A percentile compares a stretch with the other conserved stretches of the same genome.
Evolutionary conservation across 2,329 filamentous ascomycete genomes (phyloP).

Genomic region (Trichophyton equinum): DNA sequence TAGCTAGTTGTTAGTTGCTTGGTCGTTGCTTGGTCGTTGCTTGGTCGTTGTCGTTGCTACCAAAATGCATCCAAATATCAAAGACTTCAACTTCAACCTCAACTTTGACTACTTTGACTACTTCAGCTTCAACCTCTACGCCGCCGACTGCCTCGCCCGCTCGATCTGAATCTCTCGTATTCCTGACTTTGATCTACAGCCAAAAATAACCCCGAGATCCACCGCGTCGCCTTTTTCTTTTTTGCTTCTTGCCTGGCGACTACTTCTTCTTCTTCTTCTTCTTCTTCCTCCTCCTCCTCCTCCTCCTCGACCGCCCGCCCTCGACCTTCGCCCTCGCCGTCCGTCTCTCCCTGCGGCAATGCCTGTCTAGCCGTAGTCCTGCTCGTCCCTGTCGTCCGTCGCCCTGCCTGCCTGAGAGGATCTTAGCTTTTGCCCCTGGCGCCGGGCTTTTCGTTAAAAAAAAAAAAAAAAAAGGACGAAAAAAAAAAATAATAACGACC

Average conservation of each 20-base stretch:
- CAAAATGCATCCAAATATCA: too few species aligned
- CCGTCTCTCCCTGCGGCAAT: background rate
- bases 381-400: background rate
- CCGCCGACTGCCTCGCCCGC: too few species aligned
- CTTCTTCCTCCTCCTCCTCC: background rate
- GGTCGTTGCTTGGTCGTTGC: too few species aligned
- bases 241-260: background rate
- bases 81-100: too few species aligned
- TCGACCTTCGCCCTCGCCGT: background rate
- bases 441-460: background rate
- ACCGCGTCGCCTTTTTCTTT: background rate
- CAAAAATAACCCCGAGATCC: constrained; percentile 2
- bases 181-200: background rate
- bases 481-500: background rate
- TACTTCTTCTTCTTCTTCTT: background rate
- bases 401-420: background rate
- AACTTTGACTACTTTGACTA: too few species aligned
- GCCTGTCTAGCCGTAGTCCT: background rate
- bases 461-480: background rate
- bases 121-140: too few species aligned
- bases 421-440: background rate
- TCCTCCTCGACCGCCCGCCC: background rate
- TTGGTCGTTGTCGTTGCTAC: too few species aligned
- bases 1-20: background rate
- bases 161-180: background rate